Evolutionary conservation across 106 monocot species (phyloP).

Genomic region (Dendrobium huoshanense): DNA sequence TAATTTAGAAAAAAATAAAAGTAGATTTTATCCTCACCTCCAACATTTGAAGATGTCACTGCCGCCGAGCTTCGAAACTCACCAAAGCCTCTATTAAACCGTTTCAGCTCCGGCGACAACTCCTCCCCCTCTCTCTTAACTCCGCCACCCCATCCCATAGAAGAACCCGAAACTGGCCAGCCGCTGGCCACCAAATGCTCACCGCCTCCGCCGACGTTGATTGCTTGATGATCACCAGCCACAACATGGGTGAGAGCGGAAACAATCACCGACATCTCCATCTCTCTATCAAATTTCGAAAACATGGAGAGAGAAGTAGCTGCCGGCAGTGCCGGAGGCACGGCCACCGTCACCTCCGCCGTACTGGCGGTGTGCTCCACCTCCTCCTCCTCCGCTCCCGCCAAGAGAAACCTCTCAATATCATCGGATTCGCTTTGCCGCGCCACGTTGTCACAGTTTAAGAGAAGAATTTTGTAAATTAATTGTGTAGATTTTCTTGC

Average conservation of each 20-base stretch:
- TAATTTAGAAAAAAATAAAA: too few species aligned
- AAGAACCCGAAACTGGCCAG: too few species aligned
- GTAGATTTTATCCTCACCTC: not conserved
- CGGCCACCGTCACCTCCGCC: not conserved
- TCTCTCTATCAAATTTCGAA: not conserved
- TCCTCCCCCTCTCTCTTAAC: slow-evolving; percentile 2
- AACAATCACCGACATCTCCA: not conserved
- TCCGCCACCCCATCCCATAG: not conserved
- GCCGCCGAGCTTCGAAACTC: not conserved
- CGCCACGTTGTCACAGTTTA: not conserved
- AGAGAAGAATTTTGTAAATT: not conserved
- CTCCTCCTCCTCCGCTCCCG: not conserved
- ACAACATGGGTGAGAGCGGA: not conserved
- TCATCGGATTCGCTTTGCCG: not conserved
- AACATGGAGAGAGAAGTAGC: not conserved
- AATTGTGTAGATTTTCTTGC: not conserved
- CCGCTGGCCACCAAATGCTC: not conserved
- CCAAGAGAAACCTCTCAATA: not conserved
- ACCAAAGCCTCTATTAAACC: not conserved
- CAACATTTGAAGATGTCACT: not conserved
- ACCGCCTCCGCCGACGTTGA: not conserved
- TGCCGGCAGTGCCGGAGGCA: not conserved
- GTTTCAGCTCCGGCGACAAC: not conserved
- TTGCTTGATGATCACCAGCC: not conserved
- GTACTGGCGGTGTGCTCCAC: not conserved